A percentile compares a stretch with the other conserved stretches of the same genome.
Evolutionary conservation across 768 basidiomycete species (phyloP).

Genomic region (Agaricus blazei): DNA sequence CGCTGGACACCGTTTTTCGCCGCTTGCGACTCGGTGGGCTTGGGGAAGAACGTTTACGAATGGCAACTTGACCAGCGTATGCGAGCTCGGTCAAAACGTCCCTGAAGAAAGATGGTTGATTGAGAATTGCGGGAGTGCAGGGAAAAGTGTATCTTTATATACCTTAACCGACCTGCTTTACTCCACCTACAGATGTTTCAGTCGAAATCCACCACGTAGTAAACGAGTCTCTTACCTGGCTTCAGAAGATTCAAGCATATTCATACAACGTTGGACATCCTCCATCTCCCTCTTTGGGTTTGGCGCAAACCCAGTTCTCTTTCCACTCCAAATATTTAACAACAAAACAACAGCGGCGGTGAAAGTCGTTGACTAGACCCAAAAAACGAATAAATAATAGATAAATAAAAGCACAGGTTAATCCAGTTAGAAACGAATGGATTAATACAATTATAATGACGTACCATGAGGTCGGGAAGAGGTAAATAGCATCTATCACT

Average conservation of each 20-base stretch:
- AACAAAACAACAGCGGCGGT: conserved; percentile 50
- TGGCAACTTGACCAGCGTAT: conserved; percentile 26
- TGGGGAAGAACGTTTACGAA: conserved; percentile 12
- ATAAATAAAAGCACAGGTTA: no score
- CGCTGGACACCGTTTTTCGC: conserved; percentile 14
- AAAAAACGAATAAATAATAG: not conserved
- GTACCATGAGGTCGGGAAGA: conserved; percentile 32
- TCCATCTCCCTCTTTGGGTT: conserved; percentile 49
- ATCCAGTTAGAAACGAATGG: conserved; percentile 1
- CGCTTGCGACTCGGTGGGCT: conserved; percentile 13
- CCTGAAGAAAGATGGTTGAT: conserved; percentile 13
- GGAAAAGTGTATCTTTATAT: not conserved
- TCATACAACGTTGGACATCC: conserved; percentile 57
- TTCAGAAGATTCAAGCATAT: conserved; percentile 41
- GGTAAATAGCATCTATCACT: conserved; percentile 29
- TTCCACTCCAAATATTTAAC: conserved; percentile 63
- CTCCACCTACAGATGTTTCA: conserved; percentile 28
- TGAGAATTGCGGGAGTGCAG: not conserved
- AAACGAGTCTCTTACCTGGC: conserved; percentile 22
- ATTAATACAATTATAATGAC: conserved; percentile 1
- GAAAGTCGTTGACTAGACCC: conserved; percentile 27
- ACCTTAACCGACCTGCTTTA: conserved; percentile 37
- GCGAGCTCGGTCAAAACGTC: conserved; percentile 33
- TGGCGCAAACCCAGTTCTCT: conserved; percentile 37
- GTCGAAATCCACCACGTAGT: not conserved